phyloP scores from a whole-genome alignment of 1,284 basidiomycete species.

The Sporisorium graminicola region DNA sequence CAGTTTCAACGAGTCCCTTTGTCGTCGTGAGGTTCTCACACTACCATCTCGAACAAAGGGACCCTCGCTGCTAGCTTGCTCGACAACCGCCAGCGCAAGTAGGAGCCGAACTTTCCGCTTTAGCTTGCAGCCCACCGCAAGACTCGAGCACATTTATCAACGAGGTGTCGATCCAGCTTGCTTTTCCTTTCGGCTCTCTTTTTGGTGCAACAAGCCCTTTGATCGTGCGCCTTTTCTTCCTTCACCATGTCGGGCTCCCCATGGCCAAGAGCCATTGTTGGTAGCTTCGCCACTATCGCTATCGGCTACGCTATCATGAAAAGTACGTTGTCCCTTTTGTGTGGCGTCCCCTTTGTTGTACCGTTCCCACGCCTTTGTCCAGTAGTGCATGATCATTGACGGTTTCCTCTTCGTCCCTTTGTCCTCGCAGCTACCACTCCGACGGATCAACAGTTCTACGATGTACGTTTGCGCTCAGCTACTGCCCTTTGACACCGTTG shows the following conservation, averaged over 20 bases:
- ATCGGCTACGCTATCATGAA: slow-evolving; percentile 63
- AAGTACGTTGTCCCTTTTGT: slow-evolving; percentile 30
- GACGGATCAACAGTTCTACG: slow-evolving; percentile 64
- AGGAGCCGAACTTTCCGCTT: not conserved
- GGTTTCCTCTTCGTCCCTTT: slow-evolving; percentile 2
- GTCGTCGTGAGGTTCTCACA: not conserved
- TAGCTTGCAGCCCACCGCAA: not conserved
- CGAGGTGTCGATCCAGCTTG: not conserved
- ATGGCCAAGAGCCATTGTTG: slow-evolving; percentile 49
- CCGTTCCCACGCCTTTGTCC: not conserved
- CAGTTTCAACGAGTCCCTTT: not conserved
- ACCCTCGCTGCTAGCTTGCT: not conserved
- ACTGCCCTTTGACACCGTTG: not conserved
- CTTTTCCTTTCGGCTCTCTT: not conserved
- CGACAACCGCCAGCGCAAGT: not conserved
- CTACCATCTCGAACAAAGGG: slow-evolving; percentile 4
- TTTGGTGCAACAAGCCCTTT: slow-evolving; percentile 7
- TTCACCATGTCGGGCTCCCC: slow-evolving; percentile 37
- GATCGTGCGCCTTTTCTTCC: not conserved
- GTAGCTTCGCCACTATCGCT: slow-evolving; percentile 40
- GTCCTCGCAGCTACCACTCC: slow-evolving; percentile 54
- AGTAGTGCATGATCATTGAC: not conserved
- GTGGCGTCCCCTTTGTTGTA: slow-evolving; percentile 7
- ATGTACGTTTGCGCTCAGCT: slow-evolving; percentile 36
- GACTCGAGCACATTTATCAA: not conserved